These are phyloP conservation scores for Irpex rosettiformis DNA, from an alignment of 1,284 basidiomycete genomes.

Conservation along the genomic window DNA sequence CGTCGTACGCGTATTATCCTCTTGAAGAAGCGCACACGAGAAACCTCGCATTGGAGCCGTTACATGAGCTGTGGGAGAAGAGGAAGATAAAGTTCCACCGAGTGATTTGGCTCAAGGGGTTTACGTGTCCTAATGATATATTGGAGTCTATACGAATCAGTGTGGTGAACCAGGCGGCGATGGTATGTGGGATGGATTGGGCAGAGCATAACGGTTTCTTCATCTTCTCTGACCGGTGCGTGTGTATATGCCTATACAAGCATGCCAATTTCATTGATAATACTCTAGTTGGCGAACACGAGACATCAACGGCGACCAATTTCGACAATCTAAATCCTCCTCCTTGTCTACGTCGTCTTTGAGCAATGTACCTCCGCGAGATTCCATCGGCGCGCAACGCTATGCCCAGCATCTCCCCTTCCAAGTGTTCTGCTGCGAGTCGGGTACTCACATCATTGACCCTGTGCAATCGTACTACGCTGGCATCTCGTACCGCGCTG, in stretches of 20 bases:
- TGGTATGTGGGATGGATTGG: constrained; percentile 99
- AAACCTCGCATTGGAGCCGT: constrained; percentile 86
- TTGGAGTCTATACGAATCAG: constrained; percentile 90
- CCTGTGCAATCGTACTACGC: constrained; percentile 91
- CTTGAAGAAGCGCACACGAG: constrained; percentile 90
- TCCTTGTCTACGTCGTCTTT: constrained; percentile 73
- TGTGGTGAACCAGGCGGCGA: constrained; percentile 84
- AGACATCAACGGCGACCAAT: constrained; percentile 94
- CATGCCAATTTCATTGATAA: neutral
- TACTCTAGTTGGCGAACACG: constrained; percentile 82
- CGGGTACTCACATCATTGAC: constrained; percentile 92
- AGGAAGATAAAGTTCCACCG: constrained; percentile 81
- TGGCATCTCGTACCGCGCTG: constrained; percentile 80
- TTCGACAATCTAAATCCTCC: constrained; percentile 91
- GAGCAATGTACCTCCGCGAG: constrained; percentile 75
- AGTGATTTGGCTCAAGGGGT: constrained; percentile 95
- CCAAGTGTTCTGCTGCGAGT: constrained; percentile 96
- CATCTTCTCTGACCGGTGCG: constrained; percentile 91
- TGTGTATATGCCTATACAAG: neutral
- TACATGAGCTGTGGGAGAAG: constrained; percentile 77
- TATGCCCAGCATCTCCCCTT: constrained; percentile 91
- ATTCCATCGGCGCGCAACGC: constrained; percentile 72
- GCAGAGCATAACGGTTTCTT: constrained; percentile 95
- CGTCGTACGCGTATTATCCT: constrained; percentile 86
- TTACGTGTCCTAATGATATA: constrained; percentile 95